Base-by-base conservation (phyloP, 331 rosid genomes). In the Cydonia oblonga region DNA sequence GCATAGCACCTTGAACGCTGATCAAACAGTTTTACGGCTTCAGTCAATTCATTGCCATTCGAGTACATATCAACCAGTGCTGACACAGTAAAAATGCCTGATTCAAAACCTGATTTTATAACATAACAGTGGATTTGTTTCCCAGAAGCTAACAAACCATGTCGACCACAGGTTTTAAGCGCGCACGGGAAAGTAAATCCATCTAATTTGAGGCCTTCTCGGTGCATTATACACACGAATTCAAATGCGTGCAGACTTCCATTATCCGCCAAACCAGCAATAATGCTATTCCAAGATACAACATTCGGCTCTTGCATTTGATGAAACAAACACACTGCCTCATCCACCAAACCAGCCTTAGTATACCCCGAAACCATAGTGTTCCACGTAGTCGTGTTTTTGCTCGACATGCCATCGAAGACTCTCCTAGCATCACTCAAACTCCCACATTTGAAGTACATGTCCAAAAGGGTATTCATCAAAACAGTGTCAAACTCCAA, bases 51-150 rank as follows among this genome's bases (percentile, higher is more conserved):
- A 78, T 78, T 77, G 86, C 89, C 87, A 79, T 86, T 86, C 0
- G 97, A 86, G 81, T 93, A 93, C 96, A 89, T 86, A 68, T 90
- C 93, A 76, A 93, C 77, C 83, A 93, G n/a, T n/a, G n/a, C n/a
- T n/a, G n/a, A n/a, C n/a, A n/a, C n/a, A n/a, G n/a, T n/a, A n/a
- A n/a, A n/a, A n/a, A n/a, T n/a, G n/a, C n/a, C n/a, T n/a, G n/a
- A n/a, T n/a, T n/a, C n/a, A n/a, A n/a, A n/a, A n/a, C n/a, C n/a
- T n/a, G n/a, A n/a, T n/a, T n/a, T n/a, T n/a, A n/a, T n/a, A n/a
- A n/a, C n/a, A n/a, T n/a, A n/a, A n/a, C n/a, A n/a, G n/a, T n/a
- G n/a, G n/a, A n/a, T n/a, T n/a, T n/a, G n/a, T n/a, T n/a, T n/a
- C n/a, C n/a, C n/a, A n/a, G n/a, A n/a, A n/a, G n/a, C n/a, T n/a